Base-by-base conservation (phyloP, 441 rosid genomes). In the Pelargonium cotyledonis region DNA sequence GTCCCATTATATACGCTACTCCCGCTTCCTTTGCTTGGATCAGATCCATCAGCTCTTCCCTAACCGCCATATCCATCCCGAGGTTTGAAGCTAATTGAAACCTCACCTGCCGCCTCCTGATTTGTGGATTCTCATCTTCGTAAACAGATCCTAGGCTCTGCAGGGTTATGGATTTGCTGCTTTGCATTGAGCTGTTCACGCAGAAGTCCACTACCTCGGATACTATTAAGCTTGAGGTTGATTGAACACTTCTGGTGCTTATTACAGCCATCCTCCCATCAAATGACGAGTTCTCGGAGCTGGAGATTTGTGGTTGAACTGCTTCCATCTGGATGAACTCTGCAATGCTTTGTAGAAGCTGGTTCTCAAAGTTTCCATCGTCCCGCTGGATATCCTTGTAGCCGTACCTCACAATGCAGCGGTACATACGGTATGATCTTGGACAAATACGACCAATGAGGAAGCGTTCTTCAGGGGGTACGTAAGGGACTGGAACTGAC, bases 321-420 rank as follows among this genome's bases (percentile, higher is more conserved):
- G 97, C 91, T 79, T 93, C 98, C 97, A 89, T 89, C 78, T 89
- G 92, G 73, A 93, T 90, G 78, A 93, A 93, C 87, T 93, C 98
- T 0, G 96, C 95, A 80, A 90, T 93, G 90, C 91, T 88, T 70
- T 85, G 88, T 77, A 93, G 82, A 31, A 93, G 83, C 80, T 81
- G 86, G 80, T 88, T 81, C 86, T 90, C 98, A 64, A 93, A 93
- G 80, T 88, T 80, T 19, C 84, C 93, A 72, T 86, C 88, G 65
- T 89, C 96, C 21, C 88, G 84, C 72, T 83, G 92, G 70, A 89
- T 86, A 79, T 90, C 98, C 82, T 88, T 55, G 85, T 93, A 90
- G 68, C 98, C 98, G 70, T 93, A 90, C 77, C 98, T 86, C 65
- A 90, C 89, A 35, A 90, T 86, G 83, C 98, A 93, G 78, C 97